Evolutionary conservation across 768 basidiomycete genomes (phyloP), one percentile per base, ranked within the genome.

Genomic region (Pilatotrama ljubarskyi): DNA sequence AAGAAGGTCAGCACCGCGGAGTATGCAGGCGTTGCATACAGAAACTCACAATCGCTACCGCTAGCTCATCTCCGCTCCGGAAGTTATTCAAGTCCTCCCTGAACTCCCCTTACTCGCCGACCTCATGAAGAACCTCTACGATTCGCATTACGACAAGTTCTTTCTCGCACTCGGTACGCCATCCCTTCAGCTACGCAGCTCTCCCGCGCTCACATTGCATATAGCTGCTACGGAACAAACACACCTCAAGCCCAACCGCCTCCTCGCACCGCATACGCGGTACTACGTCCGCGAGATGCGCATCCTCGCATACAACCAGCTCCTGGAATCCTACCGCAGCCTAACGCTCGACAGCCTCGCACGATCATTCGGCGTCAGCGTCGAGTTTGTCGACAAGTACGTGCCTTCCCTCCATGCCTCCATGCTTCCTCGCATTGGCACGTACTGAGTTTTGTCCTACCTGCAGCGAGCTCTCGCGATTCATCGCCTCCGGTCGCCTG

Each of bases 281-380:
- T 96, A 80, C 77, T 98, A 97, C 72, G 82, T 95, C 29, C 88
- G 96, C 58, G 96, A 98, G 74, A 94, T 98, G 92, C 87, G 97
- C 35, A 94, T 98, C 64, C 85, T 90, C 18, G 95, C 95, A 0
- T 98, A 97, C 75, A 76, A 81, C 25, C 96, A 98, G 68, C 80
- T 98, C 5, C 79, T 99, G n/a, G 93, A 98, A 72, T 87, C 84
- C 10, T 99, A 98, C 72, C 83, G 88, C 37, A 91, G 88, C 56
- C 80, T 98, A 43, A 98, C 96, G 1, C 77, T 99, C 20, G 88
- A 94, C 51, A 92, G 90, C 66, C 82, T 98, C 63, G 83, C 85
- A 49, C 76, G 80, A 1, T 93, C 95, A 20, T 98, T 98, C 63
- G 96, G 96, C 22, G 95, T 98, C 36, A 85, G 86, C 46, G 82